Evolutionary conservation across 371 early-diverging fungal genomes (phyloP), one percentile per base, ranked within the genome.

Genomic region (Mucor lusitanicus): DNA sequence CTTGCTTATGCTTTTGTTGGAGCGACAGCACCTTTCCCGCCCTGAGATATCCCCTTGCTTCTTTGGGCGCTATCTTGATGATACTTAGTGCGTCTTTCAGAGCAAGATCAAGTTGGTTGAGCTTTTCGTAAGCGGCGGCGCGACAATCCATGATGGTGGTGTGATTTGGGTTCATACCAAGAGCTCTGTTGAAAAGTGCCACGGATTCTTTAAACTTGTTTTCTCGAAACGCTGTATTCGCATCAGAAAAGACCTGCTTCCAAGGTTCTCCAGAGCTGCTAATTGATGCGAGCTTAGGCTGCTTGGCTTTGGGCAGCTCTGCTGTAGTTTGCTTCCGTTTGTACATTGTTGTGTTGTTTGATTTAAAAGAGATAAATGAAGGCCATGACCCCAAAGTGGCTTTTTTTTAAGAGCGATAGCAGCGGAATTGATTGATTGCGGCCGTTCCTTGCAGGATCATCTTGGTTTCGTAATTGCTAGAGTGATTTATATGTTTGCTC

Each of bases 31-130:
- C 27, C 30, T 80, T 80, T 15, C 75, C 76, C 3, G 71, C 69
- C 1, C 83, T 69, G 11, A 82, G 59, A 54, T 82, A 82, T 6
- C 83, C 83, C 64, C 77, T 69, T 0, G 83, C 65, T 19, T 69
- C 67, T 19, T 27, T 55, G 3, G 83, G 79, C 8, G 59, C 67
- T 15, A 57, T 3, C 21, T 69, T 59, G n/a, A 82, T 67, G 27
- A 77, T 73, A 5, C 50, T 39, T 3, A 56, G 55, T 0, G 77
- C 80, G 56, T 82, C 83, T 19, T 55, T 48, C 8, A 75, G 19
- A 1, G 75, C 83, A 15, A 50, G 56, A 42, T 69, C 59, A 15
- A 68, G 25, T 9, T 74, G 32, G 0, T 74, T 61, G 1, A 71
- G 19, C 28, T 72, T 74, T 44, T 78, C 77, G 59, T 71, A 69